These are phyloP conservation scores for Iris macrosiphon DNA, from an alignment of 106 monocot genomes.

Conservation along the genomic window DNA sequence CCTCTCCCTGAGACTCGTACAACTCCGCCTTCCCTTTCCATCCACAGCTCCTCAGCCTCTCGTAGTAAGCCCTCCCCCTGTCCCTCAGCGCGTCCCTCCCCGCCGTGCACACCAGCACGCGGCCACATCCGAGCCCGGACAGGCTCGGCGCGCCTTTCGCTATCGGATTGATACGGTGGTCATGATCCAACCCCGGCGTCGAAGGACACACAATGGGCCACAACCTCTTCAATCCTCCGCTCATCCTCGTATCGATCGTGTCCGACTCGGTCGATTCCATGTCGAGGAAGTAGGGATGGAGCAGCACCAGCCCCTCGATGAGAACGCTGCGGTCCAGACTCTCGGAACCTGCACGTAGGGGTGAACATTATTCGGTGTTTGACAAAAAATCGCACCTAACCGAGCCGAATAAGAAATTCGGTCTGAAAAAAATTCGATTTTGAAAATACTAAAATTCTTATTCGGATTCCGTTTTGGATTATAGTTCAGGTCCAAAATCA, in stretches of 20 bases:
- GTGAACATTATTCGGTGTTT: neutral
- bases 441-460: too few relatives aligned
- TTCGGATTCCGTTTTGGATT: too few relatives aligned
- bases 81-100: conserved; percentile 22
- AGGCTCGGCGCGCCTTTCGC: conserved; percentile 5
- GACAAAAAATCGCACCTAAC: neutral
- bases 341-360: neutral
- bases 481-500: too few relatives aligned
- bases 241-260: neutral
- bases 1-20: conserved; percentile 8
- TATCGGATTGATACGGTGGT: conserved; percentile 15
- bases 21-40: conserved; percentile 9
- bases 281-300: conserved; percentile 22
- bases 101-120: conserved; percentile 13
- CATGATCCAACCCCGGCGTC: conserved; percentile 6
- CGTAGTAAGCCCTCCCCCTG: conserved; percentile 19
- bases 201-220: conserved; percentile 21
- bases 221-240: neutral
- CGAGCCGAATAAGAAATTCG: too few relatives aligned
- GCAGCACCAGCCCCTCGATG: conserved; percentile 14
- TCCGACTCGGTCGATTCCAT: neutral
- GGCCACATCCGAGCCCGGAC: neutral
- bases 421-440: too few relatives aligned
- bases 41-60: conserved; percentile 11
- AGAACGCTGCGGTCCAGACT: neutral